Conservation (phyloP, 2,329 filamentous ascomycete species). For the Penicillium sp. region DNA sequence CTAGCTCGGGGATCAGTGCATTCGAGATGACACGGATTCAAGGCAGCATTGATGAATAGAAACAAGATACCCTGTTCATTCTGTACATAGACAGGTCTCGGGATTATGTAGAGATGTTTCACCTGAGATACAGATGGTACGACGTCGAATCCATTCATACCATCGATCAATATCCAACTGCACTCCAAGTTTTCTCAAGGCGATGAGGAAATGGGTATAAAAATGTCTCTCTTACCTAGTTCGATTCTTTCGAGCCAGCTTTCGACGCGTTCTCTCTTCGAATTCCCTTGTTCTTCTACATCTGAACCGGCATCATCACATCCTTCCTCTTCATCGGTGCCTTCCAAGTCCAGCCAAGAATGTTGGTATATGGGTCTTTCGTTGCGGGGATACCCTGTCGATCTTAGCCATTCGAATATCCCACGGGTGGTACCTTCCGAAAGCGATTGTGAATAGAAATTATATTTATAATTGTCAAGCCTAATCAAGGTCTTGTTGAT, state of each 20-base stretch:
- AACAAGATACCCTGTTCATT: neutral
- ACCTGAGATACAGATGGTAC: too few species aligned
- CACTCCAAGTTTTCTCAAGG: too few species aligned
- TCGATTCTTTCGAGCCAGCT: too few species aligned
- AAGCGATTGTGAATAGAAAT: constrained; percentile 2
- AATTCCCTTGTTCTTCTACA: too few species aligned
- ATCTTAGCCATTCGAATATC: constrained; percentile 22
- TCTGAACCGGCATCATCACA: too few species aligned
- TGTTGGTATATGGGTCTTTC: constrained; percentile 19
- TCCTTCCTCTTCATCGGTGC: constrained; percentile 15
- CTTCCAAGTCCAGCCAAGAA: constrained; percentile 20
- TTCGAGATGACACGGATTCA: neutral
- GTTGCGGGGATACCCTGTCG: constrained; percentile 16
- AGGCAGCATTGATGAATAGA: neutral
- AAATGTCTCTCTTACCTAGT: too few species aligned
- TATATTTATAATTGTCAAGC: constrained; percentile 2
- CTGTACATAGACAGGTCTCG: neutral
- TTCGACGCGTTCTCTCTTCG: too few species aligned
- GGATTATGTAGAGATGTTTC: neutral
- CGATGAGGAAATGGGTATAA: too few species aligned
- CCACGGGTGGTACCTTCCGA: constrained; percentile 16
- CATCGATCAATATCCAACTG: neutral
- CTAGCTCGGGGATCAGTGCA: neutral
- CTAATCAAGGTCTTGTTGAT: neutral
- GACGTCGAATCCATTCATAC: neutral